A percentile compares a stretch with the other conserved stretches of the same genome.
Conservation (phyloP, 1,139 yeast genomes). For the Hyphopichia khmerensis region DNA sequence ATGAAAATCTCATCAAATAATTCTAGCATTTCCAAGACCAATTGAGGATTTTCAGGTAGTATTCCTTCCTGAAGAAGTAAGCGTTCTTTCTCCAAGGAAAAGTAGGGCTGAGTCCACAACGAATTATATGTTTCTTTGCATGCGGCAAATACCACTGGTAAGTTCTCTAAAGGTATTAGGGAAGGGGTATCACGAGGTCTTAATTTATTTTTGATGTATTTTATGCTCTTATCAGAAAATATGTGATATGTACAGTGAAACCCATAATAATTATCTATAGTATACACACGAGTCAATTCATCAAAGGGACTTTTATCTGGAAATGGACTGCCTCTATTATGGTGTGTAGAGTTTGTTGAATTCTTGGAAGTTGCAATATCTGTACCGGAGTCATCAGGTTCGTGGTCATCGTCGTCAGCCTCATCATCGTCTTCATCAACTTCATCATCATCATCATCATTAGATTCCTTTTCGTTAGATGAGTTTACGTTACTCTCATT, state of each 20-base stretch:
- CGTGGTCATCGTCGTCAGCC: not conserved
- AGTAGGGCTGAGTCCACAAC: conserved; percentile 6
- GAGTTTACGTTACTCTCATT: not conserved
- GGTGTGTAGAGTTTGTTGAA: too few species aligned
- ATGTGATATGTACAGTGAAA: conserved; percentile 4
- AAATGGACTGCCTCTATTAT: too few species aligned
- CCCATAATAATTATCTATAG: conserved; percentile 2
- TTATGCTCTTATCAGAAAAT: conserved; percentile 5
- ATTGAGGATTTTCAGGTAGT: not conserved
- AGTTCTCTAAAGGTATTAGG: conserved; percentile 2
- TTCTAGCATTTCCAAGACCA: conserved; percentile 1
- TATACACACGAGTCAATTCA: not conserved
- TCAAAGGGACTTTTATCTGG: not conserved
- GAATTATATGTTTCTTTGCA: conserved; percentile 4
- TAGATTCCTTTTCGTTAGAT: not conserved
- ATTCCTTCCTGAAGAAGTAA: not conserved
- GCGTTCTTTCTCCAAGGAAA: not conserved
- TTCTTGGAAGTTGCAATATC: not conserved
- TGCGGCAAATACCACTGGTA: conserved; percentile 1
- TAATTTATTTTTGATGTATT: conserved; percentile 6
- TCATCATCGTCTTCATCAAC: too few species aligned
- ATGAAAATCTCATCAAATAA: conserved; percentile 3
- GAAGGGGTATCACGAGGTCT: not conserved
- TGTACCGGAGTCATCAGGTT: not conserved
- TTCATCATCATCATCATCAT: not conserved